phyloP scores from a whole-genome alignment of 2,329 filamentous ascomycete species.

The Cladosporium sp. region DNA sequence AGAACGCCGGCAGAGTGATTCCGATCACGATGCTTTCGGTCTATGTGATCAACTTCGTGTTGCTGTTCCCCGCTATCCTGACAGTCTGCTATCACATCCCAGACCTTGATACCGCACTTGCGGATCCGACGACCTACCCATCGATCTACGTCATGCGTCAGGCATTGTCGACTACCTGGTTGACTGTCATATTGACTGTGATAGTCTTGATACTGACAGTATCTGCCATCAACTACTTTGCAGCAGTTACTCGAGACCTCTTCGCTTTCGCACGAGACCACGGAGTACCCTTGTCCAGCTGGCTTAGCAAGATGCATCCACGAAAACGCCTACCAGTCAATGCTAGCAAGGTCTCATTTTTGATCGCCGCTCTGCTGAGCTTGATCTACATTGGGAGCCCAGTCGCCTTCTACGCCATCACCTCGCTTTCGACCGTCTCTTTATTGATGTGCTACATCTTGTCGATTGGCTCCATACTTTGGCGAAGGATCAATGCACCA shows the following conservation, averaged over 20 bases:
- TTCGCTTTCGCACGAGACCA: constrained; percentile 36
- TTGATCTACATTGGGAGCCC: constrained; percentile 38
- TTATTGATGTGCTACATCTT: constrained; percentile 18
- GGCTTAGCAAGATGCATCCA: constrained; percentile 26
- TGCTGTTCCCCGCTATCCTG: constrained; percentile 21
- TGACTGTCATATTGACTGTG: constrained; percentile 5
- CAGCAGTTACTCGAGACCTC: constrained; percentile 18
- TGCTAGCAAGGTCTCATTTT: constrained; percentile 43
- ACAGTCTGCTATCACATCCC: constrained; percentile 34
- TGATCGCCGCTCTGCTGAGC: constrained; percentile 40
- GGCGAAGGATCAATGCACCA: constrained; percentile 21
- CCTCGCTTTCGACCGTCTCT: constrained; percentile 30
- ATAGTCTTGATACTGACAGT: too few relatives aligned
- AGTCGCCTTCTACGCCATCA: constrained; percentile 39
- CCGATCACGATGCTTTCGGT: constrained; percentile 15
- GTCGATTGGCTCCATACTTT: constrained; percentile 25
- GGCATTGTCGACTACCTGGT: constrained; percentile 15
- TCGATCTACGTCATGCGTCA: constrained; percentile 33
- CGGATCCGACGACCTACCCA: constrained; percentile 31
- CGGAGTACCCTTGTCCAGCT: constrained; percentile 32
- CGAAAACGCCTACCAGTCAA: constrained; percentile 16
- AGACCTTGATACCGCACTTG: constrained; percentile 25
- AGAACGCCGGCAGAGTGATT: constrained; percentile 13
- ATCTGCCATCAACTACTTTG: background rate
- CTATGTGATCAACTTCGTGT: constrained; percentile 15